Percentiles rank a stretch among this genome's conserved stretches.
Evolutionary conservation across 2,329 filamentous ascomycete species (phyloP).

Genomic region (Colletotrichum musae): DNA sequence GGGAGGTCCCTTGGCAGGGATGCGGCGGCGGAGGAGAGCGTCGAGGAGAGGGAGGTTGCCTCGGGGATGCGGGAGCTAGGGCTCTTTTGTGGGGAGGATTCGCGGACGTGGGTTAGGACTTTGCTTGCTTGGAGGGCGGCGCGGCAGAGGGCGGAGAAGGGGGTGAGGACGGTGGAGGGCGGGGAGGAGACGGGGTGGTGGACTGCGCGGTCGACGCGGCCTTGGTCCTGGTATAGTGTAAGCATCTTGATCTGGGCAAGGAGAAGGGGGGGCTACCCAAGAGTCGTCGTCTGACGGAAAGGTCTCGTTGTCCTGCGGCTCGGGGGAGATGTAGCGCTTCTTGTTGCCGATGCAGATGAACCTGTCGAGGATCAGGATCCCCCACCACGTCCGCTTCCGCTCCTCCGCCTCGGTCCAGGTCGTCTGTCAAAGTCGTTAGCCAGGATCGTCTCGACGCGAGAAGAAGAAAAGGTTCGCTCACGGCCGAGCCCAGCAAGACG

Average conservation of each 20-base stretch:
- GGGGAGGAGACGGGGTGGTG: constrained; percentile 51
- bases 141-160: constrained; percentile 66
- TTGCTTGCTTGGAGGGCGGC: constrained; percentile 52
- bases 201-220: constrained; percentile 49
- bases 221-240: constrained; percentile 50
- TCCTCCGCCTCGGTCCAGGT: constrained; percentile 65
- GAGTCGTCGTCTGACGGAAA: constrained; percentile 56
- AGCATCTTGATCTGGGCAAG: neutral
- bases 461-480: constrained; percentile 47
- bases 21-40: neutral
- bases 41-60: constrained; percentile 3
- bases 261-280: constrained; percentile 51
- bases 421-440: constrained; percentile 43
- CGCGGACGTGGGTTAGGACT: constrained; percentile 50
- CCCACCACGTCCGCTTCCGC: constrained; percentile 63
- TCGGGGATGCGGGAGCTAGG: constrained; percentile 23
- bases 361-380: constrained; percentile 59
- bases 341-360: constrained; percentile 39
- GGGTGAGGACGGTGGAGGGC: constrained; percentile 54
- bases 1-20: constrained; percentile 11
- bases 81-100: constrained; percentile 25
- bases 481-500: constrained; percentile 53
- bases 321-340: constrained; percentile 42
- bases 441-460: neutral
- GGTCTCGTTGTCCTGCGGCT: constrained; percentile 44